phyloP scores from a whole-genome alignment of 225 moss, liverwort and hornwort genomes.

The Pseudoscleropodium purum region DNA sequence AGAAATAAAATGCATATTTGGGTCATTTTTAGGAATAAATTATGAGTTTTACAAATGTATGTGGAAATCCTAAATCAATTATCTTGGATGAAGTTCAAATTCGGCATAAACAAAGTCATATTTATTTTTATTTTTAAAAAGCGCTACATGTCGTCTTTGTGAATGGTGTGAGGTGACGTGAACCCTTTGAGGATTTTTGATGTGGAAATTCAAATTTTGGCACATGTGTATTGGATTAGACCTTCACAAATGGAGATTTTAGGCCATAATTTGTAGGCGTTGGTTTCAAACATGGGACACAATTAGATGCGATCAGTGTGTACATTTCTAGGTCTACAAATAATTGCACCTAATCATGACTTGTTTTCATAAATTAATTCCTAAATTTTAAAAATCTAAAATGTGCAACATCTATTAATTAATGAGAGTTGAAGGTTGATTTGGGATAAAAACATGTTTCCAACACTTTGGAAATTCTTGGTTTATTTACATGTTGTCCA shows the following conservation, averaged over 20 bases:
- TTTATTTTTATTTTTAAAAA: not conserved
- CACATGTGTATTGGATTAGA: fast-evolving
- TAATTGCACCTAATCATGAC: fast-evolving
- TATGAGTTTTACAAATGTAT: too few species aligned
- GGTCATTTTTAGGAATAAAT: not conserved
- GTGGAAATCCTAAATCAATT: fast-evolving
- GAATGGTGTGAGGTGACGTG: not conserved
- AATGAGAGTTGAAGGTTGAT: fast-evolving
- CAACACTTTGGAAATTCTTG: too few species aligned
- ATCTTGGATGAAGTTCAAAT: fast-evolving
- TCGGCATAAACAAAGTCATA: not conserved
- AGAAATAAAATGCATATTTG: not conserved
- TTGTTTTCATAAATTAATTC: fast-evolving
- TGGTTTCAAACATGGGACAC: not conserved
- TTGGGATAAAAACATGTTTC: not conserved
- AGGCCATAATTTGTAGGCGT: too few species aligned
- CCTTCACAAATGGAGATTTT: not conserved
- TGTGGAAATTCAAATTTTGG: not conserved
- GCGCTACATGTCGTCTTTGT: fast-evolving
- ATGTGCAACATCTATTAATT: fast-evolving
- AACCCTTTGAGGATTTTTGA: not conserved
- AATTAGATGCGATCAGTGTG: too few species aligned
- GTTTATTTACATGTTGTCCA: not conserved
- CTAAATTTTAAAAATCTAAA: too few species aligned
- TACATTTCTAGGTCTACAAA: fast-evolving